Evolutionary conservation across 257 asterid genomes (phyloP).

Genomic region (Forsythia suspensa): DNA sequence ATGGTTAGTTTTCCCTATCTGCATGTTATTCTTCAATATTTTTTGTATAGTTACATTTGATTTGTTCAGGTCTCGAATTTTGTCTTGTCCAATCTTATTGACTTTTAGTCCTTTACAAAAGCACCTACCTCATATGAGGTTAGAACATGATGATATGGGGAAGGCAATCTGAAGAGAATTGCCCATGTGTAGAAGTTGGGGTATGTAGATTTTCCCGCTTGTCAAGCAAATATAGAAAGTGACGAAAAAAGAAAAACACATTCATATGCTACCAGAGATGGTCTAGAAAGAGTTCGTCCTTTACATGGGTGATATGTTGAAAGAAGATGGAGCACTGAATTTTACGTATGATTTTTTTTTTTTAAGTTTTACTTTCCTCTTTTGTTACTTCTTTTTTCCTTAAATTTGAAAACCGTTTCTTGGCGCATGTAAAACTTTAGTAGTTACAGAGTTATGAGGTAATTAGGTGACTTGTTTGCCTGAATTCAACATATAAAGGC

Average conservation of each 20-base stretch:
- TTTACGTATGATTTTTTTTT: no score
- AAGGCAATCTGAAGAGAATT: conserved; percentile 49
- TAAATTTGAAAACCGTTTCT: no score
- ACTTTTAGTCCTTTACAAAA: conserved; percentile 28
- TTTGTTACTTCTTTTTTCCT: no score
- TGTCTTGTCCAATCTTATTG: conserved; percentile 19
- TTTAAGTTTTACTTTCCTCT: no score
- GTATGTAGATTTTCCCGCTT: conserved; percentile 40
- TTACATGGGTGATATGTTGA: conserved; percentile 60
- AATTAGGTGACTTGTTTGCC: no score
- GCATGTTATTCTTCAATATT: neutral
- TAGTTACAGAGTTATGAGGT: no score
- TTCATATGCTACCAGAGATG: conserved; percentile 53
- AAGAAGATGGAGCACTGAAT: no score
- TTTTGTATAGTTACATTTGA: conserved; percentile 16
- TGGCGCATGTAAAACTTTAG: no score
- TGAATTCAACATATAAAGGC: no score
- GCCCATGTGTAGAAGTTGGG: conserved; percentile 48
- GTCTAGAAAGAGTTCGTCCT: conserved; percentile 40
- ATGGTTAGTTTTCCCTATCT: no score
- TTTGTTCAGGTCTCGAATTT: conserved; percentile 25
- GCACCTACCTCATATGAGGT: conserved; percentile 42
- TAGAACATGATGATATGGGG: conserved; percentile 64
- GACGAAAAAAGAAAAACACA: conserved; percentile 45
- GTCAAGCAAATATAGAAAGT: conserved; percentile 67